Base-by-base conservation (phyloP, 805 yeast species). In the Priceomyces castillae region DNA sequence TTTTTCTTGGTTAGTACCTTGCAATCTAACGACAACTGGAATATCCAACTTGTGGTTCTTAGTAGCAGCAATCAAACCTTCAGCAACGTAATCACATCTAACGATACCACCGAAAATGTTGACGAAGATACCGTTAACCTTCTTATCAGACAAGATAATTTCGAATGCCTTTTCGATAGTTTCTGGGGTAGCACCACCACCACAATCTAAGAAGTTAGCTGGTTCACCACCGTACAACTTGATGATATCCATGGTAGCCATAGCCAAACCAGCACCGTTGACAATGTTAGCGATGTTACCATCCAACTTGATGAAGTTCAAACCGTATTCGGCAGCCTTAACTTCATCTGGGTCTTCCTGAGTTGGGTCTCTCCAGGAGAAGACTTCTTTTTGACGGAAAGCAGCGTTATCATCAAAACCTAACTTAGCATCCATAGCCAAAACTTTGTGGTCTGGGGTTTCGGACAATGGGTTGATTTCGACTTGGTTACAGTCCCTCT, bases 221-320 rank as follows among this genome's bases (percentile, higher is more conserved):
- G 99, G 99, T 57, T 82, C 86, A 69, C 99, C 99, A 62, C 98
- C 97, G 76, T 90, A 87, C 60, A 94, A 81, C 76, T 94, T 90
- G 77, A 94, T 89, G 67, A 95, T 95, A 73, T 94, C 99, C 97
- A 94, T 90, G 54, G 99, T 94, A 58, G 99, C 99, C 99, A 94
- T 94, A 61, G 99, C 99, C 66, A 94, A 81, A 71, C 99, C 99
- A 46, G 99, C 99, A 77, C 99, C 99, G 72, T 94, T 94, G 67
- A 94, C 99, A 51, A 94, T 78, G 77, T 97, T 92, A 59, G 99
- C 99, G 64, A 94, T 92, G 79, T 90, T 88, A 72, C 99, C 99
- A 64, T 92, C 95, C 65, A 94, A 83, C 77, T 94, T 94, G 76
- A 94, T 95, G 71, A 92, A 94, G 77, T 94, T 94, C 62, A 94